Percentiles rank a stretch among this genome's conserved stretches.
phyloP scores from a whole-genome alignment of 2,329 filamentous ascomycete genomes.

The Alternaria dauci region DNA sequence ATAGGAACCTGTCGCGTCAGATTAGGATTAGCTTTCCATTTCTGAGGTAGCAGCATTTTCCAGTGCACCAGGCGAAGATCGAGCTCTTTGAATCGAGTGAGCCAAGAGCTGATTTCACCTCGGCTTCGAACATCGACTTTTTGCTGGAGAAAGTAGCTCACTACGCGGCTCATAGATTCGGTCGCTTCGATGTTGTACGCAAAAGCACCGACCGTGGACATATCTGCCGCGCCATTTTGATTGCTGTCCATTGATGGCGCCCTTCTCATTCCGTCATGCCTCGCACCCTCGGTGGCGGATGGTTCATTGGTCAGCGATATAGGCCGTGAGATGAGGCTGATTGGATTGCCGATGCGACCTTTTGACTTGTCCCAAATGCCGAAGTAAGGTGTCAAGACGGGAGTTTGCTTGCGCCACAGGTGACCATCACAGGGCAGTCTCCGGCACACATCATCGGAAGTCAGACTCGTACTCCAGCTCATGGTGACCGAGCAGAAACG shows the following conservation, averaged over 20 bases:
- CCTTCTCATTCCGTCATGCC: neutral
- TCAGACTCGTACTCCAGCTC: slow-evolving; percentile 31
- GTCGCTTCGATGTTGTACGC: slow-evolving; percentile 33
- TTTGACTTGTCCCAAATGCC: slow-evolving; percentile 35
- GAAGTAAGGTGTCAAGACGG: slow-evolving; percentile 28
- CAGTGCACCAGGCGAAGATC: slow-evolving; percentile 31
- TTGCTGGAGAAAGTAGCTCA: slow-evolving; percentile 31
- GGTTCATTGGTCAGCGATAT: slow-evolving; percentile 1
- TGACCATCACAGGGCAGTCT: slow-evolving; percentile 31
- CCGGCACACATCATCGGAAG: slow-evolving; percentile 29
- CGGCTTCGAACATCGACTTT: slow-evolving; percentile 25
- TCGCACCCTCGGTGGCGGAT: neutral
- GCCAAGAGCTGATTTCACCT: slow-evolving; percentile 26
- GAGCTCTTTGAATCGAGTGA: slow-evolving; percentile 34
- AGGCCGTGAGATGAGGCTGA: slow-evolving; percentile 20
- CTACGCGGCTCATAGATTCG: slow-evolving; percentile 32
- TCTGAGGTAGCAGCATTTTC: slow-evolving; percentile 33
- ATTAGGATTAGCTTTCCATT: slow-evolving; percentile 34
- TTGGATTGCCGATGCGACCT: slow-evolving; percentile 27
- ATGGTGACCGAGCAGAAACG: slow-evolving; percentile 28
- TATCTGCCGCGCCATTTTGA: slow-evolving; percentile 15
- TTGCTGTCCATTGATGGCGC: neutral
- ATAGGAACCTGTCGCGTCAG: slow-evolving; percentile 23
- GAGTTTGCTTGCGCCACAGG: slow-evolving; percentile 28
- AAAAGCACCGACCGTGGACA: slow-evolving; percentile 31